Base-by-base conservation (phyloP, 192 early-diverging fungal species). In the Thamnidium elegans region DNA sequence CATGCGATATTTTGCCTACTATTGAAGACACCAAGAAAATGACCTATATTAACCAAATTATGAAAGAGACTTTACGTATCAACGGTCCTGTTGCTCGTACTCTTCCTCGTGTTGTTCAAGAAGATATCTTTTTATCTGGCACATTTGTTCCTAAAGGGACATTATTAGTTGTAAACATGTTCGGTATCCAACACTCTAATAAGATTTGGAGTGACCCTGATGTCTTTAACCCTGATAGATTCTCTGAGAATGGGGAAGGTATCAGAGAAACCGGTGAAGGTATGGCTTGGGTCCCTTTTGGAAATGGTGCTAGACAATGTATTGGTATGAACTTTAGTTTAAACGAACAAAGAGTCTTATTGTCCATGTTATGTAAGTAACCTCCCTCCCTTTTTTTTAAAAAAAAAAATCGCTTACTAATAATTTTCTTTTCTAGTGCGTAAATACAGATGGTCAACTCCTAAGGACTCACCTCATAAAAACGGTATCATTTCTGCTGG, bases 281-380 rank as follows among this genome's bases (percentile, higher is more conserved):
- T 0, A 7, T 56, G 20, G 31, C 74, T 7, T 86, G 75, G 65
- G 34, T 86, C 11, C 74, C 86, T 21, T 90, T 88, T 59, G 77
- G 85, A 44, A 71, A 76, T 17, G 88, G 88, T 8, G 50, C 70
- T 13, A 76, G 81, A 36, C 77, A 84, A 72, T 88, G 83, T 64
- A 76, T 88, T 17, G 86, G 84, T 32, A 84, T 80, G 80, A 80
- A 80, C 55, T 89, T 87, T 63, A 74, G 76, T 13, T 65, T 87
- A 23, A 60, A 79, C 11, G 84, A 87, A 69, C 81, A 84, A 71
- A 74, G 74, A 5, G 77, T 87, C 7, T 67, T 80, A 11, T 69
- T 86, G 9, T 55, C 79, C 11, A 82, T 86, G 69, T 59, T 88
- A 26, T 69, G 70, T 72, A 72, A 66, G 70, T 67, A 5, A 1